Evolutionary conservation across 108 stramenopile species (phyloP).

Genomic region (Pseudonitzschia pungens): DNA sequence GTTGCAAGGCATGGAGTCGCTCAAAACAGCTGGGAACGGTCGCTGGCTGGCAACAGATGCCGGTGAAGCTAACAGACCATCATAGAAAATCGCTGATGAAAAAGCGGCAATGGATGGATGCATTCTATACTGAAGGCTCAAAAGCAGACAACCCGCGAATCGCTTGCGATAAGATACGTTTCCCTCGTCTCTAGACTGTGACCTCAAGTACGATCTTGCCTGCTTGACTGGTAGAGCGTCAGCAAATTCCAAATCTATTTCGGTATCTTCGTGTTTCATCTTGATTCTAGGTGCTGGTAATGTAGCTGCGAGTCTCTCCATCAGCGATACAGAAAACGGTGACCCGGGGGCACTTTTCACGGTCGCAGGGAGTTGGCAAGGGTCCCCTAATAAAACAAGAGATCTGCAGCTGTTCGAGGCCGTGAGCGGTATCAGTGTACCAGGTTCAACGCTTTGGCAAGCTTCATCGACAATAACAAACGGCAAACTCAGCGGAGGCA

Average conservation of each 20-base stretch:
- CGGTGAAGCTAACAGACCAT: constrained; percentile 72
- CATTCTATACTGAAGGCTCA: constrained; percentile 94
- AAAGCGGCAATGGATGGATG: constrained; percentile 95
- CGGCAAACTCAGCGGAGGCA: constrained; percentile 72
- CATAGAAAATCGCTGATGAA: constrained; percentile 86
- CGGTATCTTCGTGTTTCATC: constrained; percentile 55
- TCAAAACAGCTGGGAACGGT: constrained; percentile 48
- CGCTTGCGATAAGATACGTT: constrained; percentile 66
- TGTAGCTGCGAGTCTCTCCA: constrained; percentile 71
- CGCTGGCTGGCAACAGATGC: constrained; percentile 45
- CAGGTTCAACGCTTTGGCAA: constrained; percentile 93
- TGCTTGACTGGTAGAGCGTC: constrained; percentile 67
- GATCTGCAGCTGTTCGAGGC: constrained; percentile 75
- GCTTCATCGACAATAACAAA: constrained; percentile 94
- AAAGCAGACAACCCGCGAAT: constrained; percentile 83
- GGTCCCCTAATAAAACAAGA: constrained; percentile 88
- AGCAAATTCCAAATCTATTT: constrained; percentile 54
- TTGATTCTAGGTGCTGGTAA: constrained; percentile 71
- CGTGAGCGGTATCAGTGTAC: constrained; percentile 82
- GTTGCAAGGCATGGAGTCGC: constrained; percentile 38
- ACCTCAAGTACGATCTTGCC: constrained; percentile 49
- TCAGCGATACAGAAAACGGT: constrained; percentile 71
- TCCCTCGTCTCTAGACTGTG: constrained; percentile 20
- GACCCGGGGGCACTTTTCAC: constrained; percentile 61
- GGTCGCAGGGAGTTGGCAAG: constrained; percentile 88